Conservation (phyloP, 441 rosid genomes). For the Gossypium gossypioides region DNA sequence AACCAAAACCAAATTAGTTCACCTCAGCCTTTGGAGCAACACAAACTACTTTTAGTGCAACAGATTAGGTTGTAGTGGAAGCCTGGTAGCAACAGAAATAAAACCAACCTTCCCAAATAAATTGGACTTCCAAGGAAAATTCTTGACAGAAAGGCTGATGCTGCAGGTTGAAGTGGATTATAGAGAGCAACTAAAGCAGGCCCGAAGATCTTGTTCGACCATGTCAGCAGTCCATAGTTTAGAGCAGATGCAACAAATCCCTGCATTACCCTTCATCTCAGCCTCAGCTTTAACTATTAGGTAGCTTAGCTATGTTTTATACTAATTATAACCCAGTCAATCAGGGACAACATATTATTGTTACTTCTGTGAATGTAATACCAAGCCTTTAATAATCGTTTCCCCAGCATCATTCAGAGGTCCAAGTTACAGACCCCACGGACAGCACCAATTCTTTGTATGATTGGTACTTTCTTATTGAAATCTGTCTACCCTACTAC, state of each 20-base stretch:
- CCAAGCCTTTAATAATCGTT: neutral
- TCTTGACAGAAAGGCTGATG: slow-evolving; percentile 71
- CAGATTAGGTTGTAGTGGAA: neutral
- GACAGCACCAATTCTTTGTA: too few species aligned
- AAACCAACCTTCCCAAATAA: slow-evolving; percentile 74
- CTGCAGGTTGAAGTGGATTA: slow-evolving; percentile 89
- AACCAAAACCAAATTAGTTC: slow-evolving; percentile 14
- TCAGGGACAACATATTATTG: neutral
- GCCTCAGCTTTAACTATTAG: neutral
- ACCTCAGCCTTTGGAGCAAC: neutral
- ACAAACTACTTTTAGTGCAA: neutral
- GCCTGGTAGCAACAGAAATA: neutral
- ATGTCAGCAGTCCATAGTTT: slow-evolving; percentile 79
- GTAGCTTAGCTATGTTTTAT: neutral
- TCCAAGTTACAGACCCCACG: neutral
- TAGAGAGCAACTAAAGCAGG: slow-evolving; percentile 93
- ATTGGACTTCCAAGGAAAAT: slow-evolving; percentile 84
- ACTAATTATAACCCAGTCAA: neutral
- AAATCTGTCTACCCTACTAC: neutral
- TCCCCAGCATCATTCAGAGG: neutral
- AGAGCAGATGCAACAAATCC: slow-evolving; percentile 81
- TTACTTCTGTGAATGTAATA: neutral
- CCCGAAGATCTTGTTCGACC: slow-evolving; percentile 93
- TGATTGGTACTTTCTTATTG: neutral
- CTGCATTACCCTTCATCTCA: slow-evolving; percentile 21